Conservation (phyloP, 2,329 filamentous ascomycete genomes). For the Scopulariopsis brevicaulis region DNA sequence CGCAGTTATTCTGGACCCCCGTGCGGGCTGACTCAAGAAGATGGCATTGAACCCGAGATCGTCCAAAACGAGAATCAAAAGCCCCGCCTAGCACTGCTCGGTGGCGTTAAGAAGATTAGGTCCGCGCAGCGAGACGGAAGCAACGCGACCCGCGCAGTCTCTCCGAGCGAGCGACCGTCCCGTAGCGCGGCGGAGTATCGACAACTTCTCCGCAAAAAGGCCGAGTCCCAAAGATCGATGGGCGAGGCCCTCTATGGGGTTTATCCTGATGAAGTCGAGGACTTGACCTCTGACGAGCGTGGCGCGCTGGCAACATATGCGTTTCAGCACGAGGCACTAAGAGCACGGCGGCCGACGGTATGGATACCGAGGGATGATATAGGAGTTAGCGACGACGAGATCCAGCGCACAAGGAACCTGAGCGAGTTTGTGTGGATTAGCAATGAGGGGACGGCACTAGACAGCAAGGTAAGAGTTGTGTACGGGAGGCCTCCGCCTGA, state of each 20-base stretch:
- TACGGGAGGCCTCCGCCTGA: constrained; percentile 81
- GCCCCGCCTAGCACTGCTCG: constrained; percentile 21
- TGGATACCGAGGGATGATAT: constrained; percentile 91
- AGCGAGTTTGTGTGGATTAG: constrained; percentile 84
- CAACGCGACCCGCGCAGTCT: constrained; percentile 7
- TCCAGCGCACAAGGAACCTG: constrained; percentile 63
- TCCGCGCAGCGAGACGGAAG: constrained; percentile 25
- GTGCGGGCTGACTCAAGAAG: constrained; percentile 10
- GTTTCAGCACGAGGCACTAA: constrained; percentile 81
- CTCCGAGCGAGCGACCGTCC: constrained; percentile 10
- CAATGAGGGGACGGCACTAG: constrained; percentile 81
- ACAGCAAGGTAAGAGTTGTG: constrained; percentile 74
- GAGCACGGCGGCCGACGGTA: constrained; percentile 73
- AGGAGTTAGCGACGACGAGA: constrained; percentile 86
- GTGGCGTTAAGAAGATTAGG: constrained; percentile 32
- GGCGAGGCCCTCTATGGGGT: constrained; percentile 77
- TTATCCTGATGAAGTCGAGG: constrained; percentile 87
- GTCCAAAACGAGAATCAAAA: constrained; percentile 13
- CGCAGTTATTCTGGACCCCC: constrained; percentile 17
- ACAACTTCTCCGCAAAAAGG: constrained; percentile 36
- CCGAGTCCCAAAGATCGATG: constrained; percentile 63
- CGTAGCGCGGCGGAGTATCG: constrained; percentile 35
- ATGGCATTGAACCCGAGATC: constrained; percentile 24
- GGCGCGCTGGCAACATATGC: constrained; percentile 76
- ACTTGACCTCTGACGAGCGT: constrained; percentile 80